Evolutionary conservation across 164 flowering plant species (phyloP), one percentile per base, ranked within the genome.

Genomic region (Buxus sempervirens): DNA sequence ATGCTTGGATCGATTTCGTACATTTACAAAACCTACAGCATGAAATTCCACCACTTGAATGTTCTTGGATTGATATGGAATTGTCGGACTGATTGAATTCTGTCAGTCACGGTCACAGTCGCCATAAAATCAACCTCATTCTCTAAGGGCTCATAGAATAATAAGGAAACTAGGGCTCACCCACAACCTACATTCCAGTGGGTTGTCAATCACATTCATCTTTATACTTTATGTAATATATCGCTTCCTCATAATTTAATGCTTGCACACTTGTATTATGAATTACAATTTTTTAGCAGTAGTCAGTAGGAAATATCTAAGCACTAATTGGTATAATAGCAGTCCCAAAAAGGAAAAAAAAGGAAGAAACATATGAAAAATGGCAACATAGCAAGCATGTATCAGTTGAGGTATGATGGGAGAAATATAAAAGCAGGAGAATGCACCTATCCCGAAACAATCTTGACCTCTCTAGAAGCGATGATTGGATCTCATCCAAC

Each of bases 401-500:
- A 55, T 55, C 61, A 27, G 7, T 58, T 58, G 41, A 58, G 26
- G 27, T 0, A 14, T 26, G 19, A 18, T 58, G 7, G 38, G 53
- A 25, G 26, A 68, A 45, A 24, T 48, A n/a, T 38, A 20, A 38
- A 51, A 63, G 62, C 48, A 70, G 27, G 62, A 74, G 36, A 13
- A 22, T 18, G 23, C 57, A 90, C 98, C 96, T 88, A 72, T 95
- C 93, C 42, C 96, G 88, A 67, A 86, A 95, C 36, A 85, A 73
- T 58, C 26, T 80, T 62, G 99, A 97, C 67, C 68, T 87, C 62
- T 69, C 72, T 63, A 95, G 75, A 78, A 95, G 92, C 56, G 93
- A 81, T 58, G 84, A 78, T 70, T 95, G 99, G 71, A 95, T 83
- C 74, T 86, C 97, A 23, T 82, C 88, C 86, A 95, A 78, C 76